Percentiles rank a stretch among this genome's conserved stretches.
phyloP scores from a whole-genome alignment of 352 stramenopile genomes.

The Blastocystis sp. region DNA sequence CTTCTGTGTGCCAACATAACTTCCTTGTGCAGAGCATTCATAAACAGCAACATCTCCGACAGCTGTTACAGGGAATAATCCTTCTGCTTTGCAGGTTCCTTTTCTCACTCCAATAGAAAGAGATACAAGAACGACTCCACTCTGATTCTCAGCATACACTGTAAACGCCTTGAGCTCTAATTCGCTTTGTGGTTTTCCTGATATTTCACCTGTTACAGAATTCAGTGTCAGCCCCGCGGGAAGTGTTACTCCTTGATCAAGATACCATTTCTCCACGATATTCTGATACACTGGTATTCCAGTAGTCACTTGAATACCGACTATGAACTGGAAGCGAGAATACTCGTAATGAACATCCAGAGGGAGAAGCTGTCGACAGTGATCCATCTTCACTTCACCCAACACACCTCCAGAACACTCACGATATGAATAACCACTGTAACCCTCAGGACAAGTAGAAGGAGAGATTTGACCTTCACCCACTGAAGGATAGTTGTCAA shows the following conservation, averaged over 20 bases:
- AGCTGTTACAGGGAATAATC: constrained; percentile 7
- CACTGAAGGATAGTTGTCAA: constrained; percentile 2
- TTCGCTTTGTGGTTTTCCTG: neutral
- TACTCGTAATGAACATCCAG: neutral
- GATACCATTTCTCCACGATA: constrained; percentile 10
- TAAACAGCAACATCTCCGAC: neutral
- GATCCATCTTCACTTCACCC: neutral
- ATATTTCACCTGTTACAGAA: neutral
- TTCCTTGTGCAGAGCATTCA: constrained; percentile 29
- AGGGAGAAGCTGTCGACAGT: neutral
- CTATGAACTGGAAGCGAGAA: neutral
- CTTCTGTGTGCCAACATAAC: constrained; percentile 46
- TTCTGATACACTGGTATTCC: neutral
- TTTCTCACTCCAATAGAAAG: constrained; percentile 14
- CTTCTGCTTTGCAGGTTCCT: neutral
- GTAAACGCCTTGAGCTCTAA: neutral
- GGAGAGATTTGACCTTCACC: constrained; percentile 29
- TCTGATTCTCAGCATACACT: neutral
- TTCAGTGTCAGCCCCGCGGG: constrained; percentile 10
- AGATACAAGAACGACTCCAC: neutral
- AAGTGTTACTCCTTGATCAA: neutral
- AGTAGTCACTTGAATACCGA: constrained; percentile 24
- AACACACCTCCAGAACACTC: neutral
- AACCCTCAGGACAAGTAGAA: constrained; percentile 3
- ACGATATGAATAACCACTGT: constrained; percentile 55